phyloP scores from a whole-genome alignment of 768 basidiomycete species.

The Russula dissimulans region DNA sequence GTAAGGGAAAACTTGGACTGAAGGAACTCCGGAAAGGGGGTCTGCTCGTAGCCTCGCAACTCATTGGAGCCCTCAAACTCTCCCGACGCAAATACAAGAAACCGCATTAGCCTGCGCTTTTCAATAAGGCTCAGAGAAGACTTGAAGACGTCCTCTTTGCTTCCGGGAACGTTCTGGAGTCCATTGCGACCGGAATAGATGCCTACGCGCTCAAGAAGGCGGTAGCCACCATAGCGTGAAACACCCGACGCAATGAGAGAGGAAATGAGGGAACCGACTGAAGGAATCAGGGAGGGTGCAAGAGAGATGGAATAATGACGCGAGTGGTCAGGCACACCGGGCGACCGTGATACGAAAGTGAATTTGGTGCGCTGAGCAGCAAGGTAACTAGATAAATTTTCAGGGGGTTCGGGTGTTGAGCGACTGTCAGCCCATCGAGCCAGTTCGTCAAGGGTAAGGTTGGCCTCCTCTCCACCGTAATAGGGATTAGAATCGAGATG shows the following conservation, averaged over 20 bases:
- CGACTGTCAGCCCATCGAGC: constrained; percentile 50
- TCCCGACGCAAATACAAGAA: constrained; percentile 70
- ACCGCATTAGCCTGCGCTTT: constrained; percentile 88
- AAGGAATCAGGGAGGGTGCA: constrained; percentile 73
- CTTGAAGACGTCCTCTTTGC: constrained; percentile 92
- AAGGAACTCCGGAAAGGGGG: constrained; percentile 58
- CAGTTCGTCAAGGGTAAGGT: constrained; percentile 74
- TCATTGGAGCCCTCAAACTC: constrained; percentile 63
- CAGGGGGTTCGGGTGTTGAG: constrained; percentile 17
- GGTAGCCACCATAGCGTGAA: constrained; percentile 84
- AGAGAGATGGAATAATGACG: constrained; percentile 82
- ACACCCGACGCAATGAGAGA: constrained; percentile 77
- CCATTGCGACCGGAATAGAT: constrained; percentile 41
- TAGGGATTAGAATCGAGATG: constrained; percentile 80
- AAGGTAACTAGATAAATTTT: constrained; percentile 21
- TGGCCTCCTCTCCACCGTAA: constrained; percentile 81
- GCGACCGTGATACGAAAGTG: constrained; percentile 37
- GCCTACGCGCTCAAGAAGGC: constrained; percentile 63
- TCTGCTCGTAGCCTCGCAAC: constrained; percentile 44
- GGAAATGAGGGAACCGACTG: constrained; percentile 68
- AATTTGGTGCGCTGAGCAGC: constrained; percentile 27
- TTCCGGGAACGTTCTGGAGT: constrained; percentile 64
- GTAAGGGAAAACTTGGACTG: constrained; percentile 52
- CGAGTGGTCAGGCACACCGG: constrained; percentile 40
- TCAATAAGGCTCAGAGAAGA: constrained; percentile 70